Evolutionary conservation across 2,329 filamentous ascomycete species (phyloP).

Genomic region (Trichoderma koningiopsis): DNA sequence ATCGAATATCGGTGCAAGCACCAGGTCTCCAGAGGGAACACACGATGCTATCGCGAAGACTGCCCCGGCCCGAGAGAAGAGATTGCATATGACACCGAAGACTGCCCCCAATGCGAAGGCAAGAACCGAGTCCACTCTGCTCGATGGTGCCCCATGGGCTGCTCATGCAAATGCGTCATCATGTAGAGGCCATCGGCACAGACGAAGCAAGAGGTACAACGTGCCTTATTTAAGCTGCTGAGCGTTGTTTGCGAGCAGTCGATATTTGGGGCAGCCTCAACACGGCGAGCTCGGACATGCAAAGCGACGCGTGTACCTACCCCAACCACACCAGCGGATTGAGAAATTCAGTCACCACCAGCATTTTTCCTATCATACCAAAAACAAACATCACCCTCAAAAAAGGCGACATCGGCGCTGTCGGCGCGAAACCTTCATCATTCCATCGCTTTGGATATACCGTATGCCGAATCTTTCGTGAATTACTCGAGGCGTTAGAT

Average conservation of each 20-base stretch:
- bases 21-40: constrained; percentile 40
- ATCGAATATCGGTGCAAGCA: constrained; percentile 44
- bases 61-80: constrained; percentile 39
- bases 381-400: neutral
- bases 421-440: neutral
- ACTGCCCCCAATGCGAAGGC: constrained; percentile 42
- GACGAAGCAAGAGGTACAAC: neutral
- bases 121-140: constrained; percentile 37
- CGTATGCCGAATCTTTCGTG: neutral
- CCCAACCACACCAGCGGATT: neutral
- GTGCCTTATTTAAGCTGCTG: neutral
- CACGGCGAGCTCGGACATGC: neutral
- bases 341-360: neutral
- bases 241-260: neutral
- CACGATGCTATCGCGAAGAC: constrained; percentile 39
- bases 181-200: constrained; percentile 28
- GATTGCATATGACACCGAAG: constrained; percentile 36
- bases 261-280: neutral
- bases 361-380: neutral
- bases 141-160: constrained; percentile 43
- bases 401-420: neutral
- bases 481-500: neutral
- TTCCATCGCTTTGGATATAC: neutral
- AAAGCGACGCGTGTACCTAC: neutral
- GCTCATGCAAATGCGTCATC: constrained; percentile 31